Percentiles rank a stretch among this genome's conserved stretches.
Evolutionary conservation across 176 grass and related monocot genomes (phyloP).

Genomic region (Musa beccarii): DNA sequence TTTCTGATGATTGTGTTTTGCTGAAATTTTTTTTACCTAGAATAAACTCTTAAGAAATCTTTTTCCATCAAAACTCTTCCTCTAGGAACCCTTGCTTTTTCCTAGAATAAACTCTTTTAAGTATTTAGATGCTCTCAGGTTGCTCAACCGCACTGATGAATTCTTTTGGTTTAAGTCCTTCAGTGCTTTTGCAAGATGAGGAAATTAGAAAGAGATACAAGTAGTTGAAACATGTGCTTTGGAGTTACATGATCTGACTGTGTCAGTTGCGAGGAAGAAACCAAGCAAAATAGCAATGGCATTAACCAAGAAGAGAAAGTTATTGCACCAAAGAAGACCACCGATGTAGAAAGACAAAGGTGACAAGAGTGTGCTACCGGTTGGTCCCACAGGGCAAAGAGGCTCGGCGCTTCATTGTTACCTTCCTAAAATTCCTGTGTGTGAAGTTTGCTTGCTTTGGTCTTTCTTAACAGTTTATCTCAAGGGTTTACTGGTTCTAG

Average conservation of each 20-base stretch:
- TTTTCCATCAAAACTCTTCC: neutral
- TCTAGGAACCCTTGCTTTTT: neutral
- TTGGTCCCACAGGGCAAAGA: constrained; percentile 28
- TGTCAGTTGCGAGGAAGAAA: constrained; percentile 25
- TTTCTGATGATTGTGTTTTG: no score
- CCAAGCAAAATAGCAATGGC: constrained; percentile 14
- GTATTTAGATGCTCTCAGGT: constrained; percentile 37
- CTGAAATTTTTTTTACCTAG: no score
- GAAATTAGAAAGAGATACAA: constrained; percentile 57
- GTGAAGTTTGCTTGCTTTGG: no score
- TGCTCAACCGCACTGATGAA: constrained; percentile 39
- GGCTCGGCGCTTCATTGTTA: neutral
- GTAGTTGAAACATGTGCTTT: constrained; percentile 44
- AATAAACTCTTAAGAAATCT: no score
- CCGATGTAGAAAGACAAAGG: constrained; percentile 14
- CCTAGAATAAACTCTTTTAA: no score
- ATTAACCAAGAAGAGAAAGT: constrained; percentile 23
- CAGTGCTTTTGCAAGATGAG: constrained; percentile 34
- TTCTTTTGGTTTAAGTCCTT: constrained; percentile 71
- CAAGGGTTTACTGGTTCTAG: no score
- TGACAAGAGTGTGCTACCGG: constrained; percentile 35
- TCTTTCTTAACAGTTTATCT: no score
- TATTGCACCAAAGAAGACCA: neutral
- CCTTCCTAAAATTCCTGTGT: no score
- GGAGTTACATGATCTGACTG: constrained; percentile 31